A percentile compares a stretch with the other conserved stretches of the same genome.
Evolutionary conservation across 2,329 filamentous ascomycete genomes (phyloP).

Genomic region (Mollisia scopiformis): DNA sequence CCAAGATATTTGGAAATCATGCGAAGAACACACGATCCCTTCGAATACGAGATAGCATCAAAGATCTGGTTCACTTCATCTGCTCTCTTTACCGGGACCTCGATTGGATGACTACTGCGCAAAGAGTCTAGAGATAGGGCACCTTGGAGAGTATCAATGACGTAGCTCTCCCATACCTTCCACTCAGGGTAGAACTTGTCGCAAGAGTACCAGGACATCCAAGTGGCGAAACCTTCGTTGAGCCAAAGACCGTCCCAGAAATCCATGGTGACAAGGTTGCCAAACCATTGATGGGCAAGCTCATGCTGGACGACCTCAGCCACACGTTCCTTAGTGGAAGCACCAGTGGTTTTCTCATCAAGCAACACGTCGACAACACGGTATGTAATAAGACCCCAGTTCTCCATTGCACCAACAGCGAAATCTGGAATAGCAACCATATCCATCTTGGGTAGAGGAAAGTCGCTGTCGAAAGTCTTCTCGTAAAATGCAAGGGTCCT

Average conservation of each 20-base stretch:
- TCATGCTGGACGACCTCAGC: conserved; percentile 97
- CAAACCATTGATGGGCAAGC: conserved; percentile 97
- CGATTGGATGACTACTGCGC: conserved; percentile 93
- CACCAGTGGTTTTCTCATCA: conserved; percentile 89
- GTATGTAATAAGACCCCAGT: conserved; percentile 96
- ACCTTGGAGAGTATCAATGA: conserved; percentile 88
- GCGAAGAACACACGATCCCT: conserved; percentile 91
- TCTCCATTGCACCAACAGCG: conserved; percentile 93
- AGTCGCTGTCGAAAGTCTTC: conserved; percentile 86
- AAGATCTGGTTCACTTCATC: conserved; percentile 99
- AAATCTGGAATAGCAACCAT: conserved; percentile 97
- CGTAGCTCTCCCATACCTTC: conserved; percentile 97
- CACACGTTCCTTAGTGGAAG: conserved; percentile 87
- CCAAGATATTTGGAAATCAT: conserved; percentile 98
- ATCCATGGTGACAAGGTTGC: conserved; percentile 96
- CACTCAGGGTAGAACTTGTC: conserved; percentile 96
- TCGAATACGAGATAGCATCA: conserved; percentile 95
- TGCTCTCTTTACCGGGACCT: conserved; percentile 92
- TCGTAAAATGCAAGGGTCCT: conserved; percentile 94
- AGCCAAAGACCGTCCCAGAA: conserved; percentile 99
- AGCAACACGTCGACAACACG: conserved; percentile 88
- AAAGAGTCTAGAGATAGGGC: conserved; percentile 88
- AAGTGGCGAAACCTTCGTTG: conserved; percentile 90
- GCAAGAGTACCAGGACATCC: conserved; percentile 94
- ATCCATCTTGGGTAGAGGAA: conserved; percentile 92